Base-by-base conservation (phyloP, 2,329 filamentous ascomycete species). In the Colletotrichum sp. region DNA sequence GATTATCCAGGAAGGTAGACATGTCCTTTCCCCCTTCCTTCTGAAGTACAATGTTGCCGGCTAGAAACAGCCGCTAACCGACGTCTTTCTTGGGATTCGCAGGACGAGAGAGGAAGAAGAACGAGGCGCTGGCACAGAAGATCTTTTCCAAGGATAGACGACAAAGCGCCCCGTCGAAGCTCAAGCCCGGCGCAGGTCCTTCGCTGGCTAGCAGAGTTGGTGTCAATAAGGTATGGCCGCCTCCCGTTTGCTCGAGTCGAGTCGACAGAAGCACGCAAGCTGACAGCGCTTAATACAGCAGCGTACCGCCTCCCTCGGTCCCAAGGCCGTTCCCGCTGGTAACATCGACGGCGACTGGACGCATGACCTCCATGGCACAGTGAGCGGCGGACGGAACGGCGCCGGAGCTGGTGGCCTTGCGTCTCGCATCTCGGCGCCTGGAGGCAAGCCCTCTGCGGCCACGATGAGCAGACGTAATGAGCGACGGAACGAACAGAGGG, bases 121-220 rank as follows among this genome's bases (percentile, higher is more conserved):
- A 94, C 79, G 91, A 94, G 81, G 88, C 87, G 5, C 90, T 95
- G n/a, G 94, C 94, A 36, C 89, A 94, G 80, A 89, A 91, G 81
- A 95, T 96, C 81, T 93, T 96, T 79, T 91, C 91, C 79, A 87
- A 85, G 78, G 90, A 91, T 81, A 91, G 93, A 79, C 85, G 88
- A 39, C 84, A 90, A 68, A 93, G 90, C 81, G 89, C 92, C 52
- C 89, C 90, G 8, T 84, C 85, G 59, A 89, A 84, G 74, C 82
- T 86, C 73, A 91, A 87, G 80, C 82, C 85, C 76, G 82, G 83
- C 72, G 80, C 83, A 67, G 87, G 89, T 67, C 87, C 92, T 80
- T 91, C 91, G 5, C 90, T 96, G 67, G 92, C 94, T 71, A 94
- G 93, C 84, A 91, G 94, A 83, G 92, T 94, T 74, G 94, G 94